A percentile compares a stretch with the other conserved stretches of the same genome.
These are phyloP conservation scores for Bacidia gigantensis DNA, from an alignment of 495 filamentous ascomycete species.

Conservation along the genomic window DNA sequence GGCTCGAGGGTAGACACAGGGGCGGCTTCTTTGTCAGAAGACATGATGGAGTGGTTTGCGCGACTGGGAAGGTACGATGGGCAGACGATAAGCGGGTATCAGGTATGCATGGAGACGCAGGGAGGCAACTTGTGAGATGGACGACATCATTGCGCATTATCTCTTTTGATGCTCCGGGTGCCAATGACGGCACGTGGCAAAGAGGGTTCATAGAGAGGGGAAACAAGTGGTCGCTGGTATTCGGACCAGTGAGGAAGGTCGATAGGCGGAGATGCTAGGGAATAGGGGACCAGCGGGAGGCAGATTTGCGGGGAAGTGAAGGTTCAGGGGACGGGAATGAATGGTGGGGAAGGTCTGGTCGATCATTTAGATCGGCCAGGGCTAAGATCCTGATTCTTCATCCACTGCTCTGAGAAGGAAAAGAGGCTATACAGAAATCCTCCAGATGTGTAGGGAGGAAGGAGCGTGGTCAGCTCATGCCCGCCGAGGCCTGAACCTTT, in stretches of 20 bases:
- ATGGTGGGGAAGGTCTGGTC: too few species aligned
- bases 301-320: background rate
- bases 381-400: too few species aligned
- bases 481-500: too few species aligned
- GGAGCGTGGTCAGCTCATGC: too few species aligned
- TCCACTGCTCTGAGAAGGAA: too few species aligned
- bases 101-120: background rate
- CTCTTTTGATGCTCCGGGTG: background rate
- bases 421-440: too few species aligned
- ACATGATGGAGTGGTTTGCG: background rate
- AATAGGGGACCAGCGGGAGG: background rate
- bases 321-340: background rate
- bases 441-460: too few species aligned
- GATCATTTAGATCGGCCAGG: too few species aligned
- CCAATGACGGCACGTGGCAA: background rate
- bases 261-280: background rate
- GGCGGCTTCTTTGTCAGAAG: background rate
- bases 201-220: background rate
- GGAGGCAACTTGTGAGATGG: background rate
- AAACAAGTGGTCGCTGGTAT: background rate
- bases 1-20: constrained; percentile 4
- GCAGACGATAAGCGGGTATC: background rate
- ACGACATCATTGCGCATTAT: constrained; percentile 1
- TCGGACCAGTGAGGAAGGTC: background rate
- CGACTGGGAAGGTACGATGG: background rate